Conservation (phyloP, 108 stramenopile genomes). For the Skeletonema costatum region DNA sequence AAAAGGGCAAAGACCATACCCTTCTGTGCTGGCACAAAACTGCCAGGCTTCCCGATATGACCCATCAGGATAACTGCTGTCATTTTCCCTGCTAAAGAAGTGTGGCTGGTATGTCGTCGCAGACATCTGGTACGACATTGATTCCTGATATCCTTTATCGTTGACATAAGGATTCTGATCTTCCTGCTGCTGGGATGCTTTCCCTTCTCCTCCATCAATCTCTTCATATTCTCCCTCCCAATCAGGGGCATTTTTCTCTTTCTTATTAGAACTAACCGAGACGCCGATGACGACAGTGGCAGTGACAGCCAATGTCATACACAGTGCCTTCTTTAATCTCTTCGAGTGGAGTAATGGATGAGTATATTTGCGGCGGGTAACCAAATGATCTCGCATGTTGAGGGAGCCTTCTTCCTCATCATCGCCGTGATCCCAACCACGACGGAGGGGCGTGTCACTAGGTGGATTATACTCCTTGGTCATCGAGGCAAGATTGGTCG, state of each 20-base stretch:
- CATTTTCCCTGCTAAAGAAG: not conserved
- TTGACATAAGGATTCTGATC: not conserved
- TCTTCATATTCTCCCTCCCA: slow-evolving; percentile 2
- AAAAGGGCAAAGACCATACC: slow-evolving; percentile 22
- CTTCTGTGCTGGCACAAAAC: slow-evolving; percentile 15
- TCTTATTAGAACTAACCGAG: not conserved
- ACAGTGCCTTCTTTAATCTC: not conserved
- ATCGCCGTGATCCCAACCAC: not conserved
- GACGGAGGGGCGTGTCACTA: not conserved
- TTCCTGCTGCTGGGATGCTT: not conserved
- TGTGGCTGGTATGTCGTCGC: not conserved
- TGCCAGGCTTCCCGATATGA: slow-evolving; percentile 12
- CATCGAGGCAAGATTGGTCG: not conserved
- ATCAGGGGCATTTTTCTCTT: not conserved
- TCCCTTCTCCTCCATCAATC: not conserved
- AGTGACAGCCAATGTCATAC: not conserved
- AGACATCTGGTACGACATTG: not conserved
- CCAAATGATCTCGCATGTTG: not conserved
- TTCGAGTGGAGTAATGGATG: not conserved
- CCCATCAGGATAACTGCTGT: slow-evolving; percentile 8
- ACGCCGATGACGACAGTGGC: not conserved
- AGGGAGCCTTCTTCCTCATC: not conserved
- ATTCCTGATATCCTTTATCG: not conserved
- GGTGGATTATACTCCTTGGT: not conserved
- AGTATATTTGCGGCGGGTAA: not conserved